Evolutionary conservation across 2,329 filamentous ascomycete species (phyloP), one percentile per base, ranked within the genome.

Genomic region (Pseudogymnoascus pannorum): DNA sequence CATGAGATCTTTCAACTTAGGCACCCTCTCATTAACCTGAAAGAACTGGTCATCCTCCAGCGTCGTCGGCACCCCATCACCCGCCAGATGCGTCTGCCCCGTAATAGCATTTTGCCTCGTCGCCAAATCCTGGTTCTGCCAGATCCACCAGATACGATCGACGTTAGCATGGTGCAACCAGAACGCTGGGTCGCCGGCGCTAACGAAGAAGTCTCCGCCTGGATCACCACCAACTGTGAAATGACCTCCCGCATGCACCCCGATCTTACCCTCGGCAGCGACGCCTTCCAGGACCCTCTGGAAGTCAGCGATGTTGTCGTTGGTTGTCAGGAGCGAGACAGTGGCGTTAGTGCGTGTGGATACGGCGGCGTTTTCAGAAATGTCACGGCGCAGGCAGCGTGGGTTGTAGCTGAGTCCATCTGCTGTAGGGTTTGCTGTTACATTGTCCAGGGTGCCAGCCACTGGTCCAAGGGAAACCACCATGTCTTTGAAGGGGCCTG

Each of bases 401-500:
- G 76, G 76, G 63, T 78, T 76, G 60, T 75, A 74, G 36, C 67
- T 69, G 12, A 74, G 67, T 63, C 72, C 65, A 31, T 69, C 60
- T 11, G 64, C 61, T 1, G 69, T 66, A 3, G 68, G 68, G 5
- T 72, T 70, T 66, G 75, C 73, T 66, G 75, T 74, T 24, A 68
- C 44, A 38, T 62, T 62, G 16, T 64, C 64, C 5, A 74, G 68
- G 5, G 71, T 72, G 16, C 74, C 70, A 1, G 70, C 66, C 16
- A 82, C 75, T 1, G 82, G 82, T 0, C 81, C 81, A 0, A 79
- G 73, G 61, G 76, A 76, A 20, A 77, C 73, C 1, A 64, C 66
- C 67, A 72, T 71, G 64, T 79, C 69, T 63, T 69, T 73, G 70
- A 80, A 79, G 1, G 78, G 78, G 1, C 78, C 78, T 1, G 72